A percentile compares a stretch with the other conserved stretches of the same genome.
phyloP scores from a whole-genome alignment of 768 basidiomycete species.

The Hericium coralloides region DNA sequence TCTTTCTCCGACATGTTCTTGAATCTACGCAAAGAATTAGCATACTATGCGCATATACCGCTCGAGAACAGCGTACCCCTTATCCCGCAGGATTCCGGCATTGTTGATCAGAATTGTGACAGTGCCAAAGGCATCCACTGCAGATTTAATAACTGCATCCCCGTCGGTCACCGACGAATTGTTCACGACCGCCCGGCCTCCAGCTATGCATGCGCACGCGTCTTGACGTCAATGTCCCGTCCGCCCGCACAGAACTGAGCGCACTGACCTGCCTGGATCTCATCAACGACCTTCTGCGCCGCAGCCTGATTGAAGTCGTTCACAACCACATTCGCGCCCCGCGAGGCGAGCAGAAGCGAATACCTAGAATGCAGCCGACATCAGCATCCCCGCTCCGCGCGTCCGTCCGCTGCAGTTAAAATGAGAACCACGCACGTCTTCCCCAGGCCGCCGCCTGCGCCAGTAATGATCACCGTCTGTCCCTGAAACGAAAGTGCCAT shows the following conservation, averaged over 20 bases:
- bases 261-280: slow-evolving; percentile 70
- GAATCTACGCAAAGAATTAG: slow-evolving; percentile 42
- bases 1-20: slow-evolving; percentile 97
- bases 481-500: slow-evolving; percentile 73
- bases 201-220: slow-evolving; percentile 38
- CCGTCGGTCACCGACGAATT: slow-evolving; percentile 85
- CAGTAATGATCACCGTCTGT: slow-evolving; percentile 91
- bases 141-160: slow-evolving; percentile 75
- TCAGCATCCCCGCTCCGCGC: neutral
- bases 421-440: slow-evolving; percentile 58
- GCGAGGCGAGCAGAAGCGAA: slow-evolving; percentile 82
- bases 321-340: slow-evolving; percentile 90
- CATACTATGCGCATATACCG: neutral
- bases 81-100: slow-evolving; percentile 83
- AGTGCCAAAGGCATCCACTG: slow-evolving; percentile 75
- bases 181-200: slow-evolving; percentile 84
- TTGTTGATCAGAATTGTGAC: slow-evolving; percentile 93
- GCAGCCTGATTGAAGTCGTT: slow-evolving; percentile 88
- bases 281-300: slow-evolving; percentile 87
- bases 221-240: too few relatives aligned
- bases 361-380: slow-evolving; percentile 42
- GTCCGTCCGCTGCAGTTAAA: neutral
- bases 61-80: slow-evolving; percentile 40
- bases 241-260: neutral
- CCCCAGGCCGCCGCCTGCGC: slow-evolving; percentile 92